Evolutionary conservation across 23 red algal species (phyloP).

Genomic region (Pyropia haitanensis): DNA sequence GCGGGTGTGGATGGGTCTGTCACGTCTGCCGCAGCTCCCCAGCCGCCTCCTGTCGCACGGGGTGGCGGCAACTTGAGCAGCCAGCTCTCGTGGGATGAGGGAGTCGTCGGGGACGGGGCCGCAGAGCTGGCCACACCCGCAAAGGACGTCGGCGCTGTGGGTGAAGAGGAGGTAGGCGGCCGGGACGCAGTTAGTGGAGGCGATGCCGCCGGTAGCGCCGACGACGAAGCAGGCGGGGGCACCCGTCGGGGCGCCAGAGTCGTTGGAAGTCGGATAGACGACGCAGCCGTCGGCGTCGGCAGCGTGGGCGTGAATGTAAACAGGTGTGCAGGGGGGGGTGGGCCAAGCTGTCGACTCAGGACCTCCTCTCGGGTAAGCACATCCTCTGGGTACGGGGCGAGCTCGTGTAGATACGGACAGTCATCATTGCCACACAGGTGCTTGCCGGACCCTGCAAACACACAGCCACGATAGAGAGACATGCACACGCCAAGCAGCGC

Average conservation of each 20-base stretch:
- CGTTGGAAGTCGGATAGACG: background rate
- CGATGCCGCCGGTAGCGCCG: background rate
- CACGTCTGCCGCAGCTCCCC: too few species aligned
- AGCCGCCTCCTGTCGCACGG: too few species aligned
- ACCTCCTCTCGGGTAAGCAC: constrained; percentile 57
- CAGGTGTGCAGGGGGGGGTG: constrained; percentile 80
- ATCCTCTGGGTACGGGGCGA: constrained; percentile 18
- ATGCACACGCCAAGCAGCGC: background rate
- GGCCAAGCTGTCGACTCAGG: constrained; percentile 53
- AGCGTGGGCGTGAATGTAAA: constrained; percentile 13
- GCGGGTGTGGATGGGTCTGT: too few species aligned
- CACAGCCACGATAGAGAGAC: background rate
- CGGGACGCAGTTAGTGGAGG: background rate
- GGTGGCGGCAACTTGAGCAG: too few species aligned
- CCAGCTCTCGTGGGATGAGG: too few species aligned
- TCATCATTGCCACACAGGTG: constrained; percentile 68
- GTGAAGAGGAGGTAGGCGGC: background rate
- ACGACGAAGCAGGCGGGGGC: background rate
- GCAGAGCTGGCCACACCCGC: background rate
- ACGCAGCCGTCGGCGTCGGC: background rate
- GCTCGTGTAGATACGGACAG: constrained; percentile 88
- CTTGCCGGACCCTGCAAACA: constrained; percentile 18
- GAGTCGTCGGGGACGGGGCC: too few species aligned
- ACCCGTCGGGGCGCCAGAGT: background rate
- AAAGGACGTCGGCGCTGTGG: background rate